Base-by-base conservation (phyloP, 1,284 basidiomycete species). In the Cutaneotrichosporon spelunceum region DNA sequence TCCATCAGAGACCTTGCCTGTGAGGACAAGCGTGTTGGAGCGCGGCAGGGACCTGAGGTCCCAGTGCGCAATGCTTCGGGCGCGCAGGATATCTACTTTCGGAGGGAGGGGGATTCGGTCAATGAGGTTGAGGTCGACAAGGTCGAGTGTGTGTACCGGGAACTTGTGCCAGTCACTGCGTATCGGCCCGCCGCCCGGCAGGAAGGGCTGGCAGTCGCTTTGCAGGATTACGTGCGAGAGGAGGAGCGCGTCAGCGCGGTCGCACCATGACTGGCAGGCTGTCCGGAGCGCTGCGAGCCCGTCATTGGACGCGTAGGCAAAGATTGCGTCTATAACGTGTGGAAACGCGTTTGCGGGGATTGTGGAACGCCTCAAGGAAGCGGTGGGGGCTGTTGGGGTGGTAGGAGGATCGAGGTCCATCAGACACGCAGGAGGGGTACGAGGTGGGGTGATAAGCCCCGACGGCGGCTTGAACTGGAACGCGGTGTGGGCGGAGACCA, bases 271-370 rank as follows among this genome's bases (percentile, higher is more conserved):
- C 13, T 27, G 39, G 27, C 24, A 45, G 26, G 23, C 54, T 26
- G 54, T 19, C n/a, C 54, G 54, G 16, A 56, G 26, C 27, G 39
- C 10, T 26, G 27, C 16, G 26, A 56, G 54, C 11, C 42, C 13
- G 14, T 14, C 13, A 19, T 29, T 14, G 19, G 54, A 19, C 2
- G 54, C 39, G 4, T 29, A 26, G 2, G 27, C 39, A 27, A 56
- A 45, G 42, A 56, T 56, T 2, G 39, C 39, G 26, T 44, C 39
- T 27, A 56, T 33, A n/a, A 56, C 21, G 54, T 56, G 54, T 7
- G 54, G 54, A 42, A 29, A 56, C 23, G 34, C 34, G 34, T 30
- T 26, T 23, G 53, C 53, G 36, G 30, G 19, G 49, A 52, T 52
- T n/a, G 49, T 50, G 48, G 26, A 7, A 3, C 19, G 19, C 2